A percentile compares a stretch with the other conserved stretches of the same genome.
Conservation (phyloP, 192 early-diverging fungal species). For the Dissophora ornata region DNA sequence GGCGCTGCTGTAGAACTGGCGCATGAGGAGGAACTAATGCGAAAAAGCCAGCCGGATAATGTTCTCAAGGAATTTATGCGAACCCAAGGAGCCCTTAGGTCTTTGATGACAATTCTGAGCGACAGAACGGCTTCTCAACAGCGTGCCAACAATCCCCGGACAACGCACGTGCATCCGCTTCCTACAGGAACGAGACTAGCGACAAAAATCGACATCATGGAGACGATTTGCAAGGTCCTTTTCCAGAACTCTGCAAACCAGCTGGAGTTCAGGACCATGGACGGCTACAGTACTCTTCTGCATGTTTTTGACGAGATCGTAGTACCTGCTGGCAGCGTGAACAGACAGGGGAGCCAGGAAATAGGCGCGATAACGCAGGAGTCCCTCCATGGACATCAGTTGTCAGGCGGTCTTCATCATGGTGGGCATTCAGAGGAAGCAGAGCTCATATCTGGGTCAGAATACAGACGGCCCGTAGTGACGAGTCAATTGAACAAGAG, state of each 20-base stretch:
- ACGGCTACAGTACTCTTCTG: constrained; percentile 42
- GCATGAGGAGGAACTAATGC: constrained; percentile 37
- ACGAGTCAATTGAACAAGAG: constrained; percentile 13
- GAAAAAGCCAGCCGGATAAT: constrained; percentile 53
- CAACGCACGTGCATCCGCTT: constrained; percentile 17
- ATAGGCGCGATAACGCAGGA: neutral
- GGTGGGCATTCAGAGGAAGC: neutral
- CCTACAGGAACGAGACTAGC: constrained; percentile 28
- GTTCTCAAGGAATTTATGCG: constrained; percentile 56
- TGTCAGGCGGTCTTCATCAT: neutral
- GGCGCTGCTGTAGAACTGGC: constrained; percentile 48
- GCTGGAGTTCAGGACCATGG: constrained; percentile 43
- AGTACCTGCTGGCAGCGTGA: constrained; percentile 8
- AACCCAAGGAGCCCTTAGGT: constrained; percentile 48
- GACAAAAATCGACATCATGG: constrained; percentile 56
- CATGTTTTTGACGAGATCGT: constrained; percentile 52
- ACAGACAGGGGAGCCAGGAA: constrained; percentile 3
- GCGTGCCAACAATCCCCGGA: constrained; percentile 7
- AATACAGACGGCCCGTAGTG: neutral
- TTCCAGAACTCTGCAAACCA: constrained; percentile 54
- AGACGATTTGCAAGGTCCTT: constrained; percentile 54
- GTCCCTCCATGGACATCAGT: neutral
- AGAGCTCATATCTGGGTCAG: neutral
- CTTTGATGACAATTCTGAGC: constrained; percentile 39
- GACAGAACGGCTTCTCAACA: constrained; percentile 15